A percentile compares a stretch with the other conserved stretches of the same genome.
phyloP scores from a whole-genome alignment of 108 stramenopile genomes.

The Mediolabrus comicus region DNA sequence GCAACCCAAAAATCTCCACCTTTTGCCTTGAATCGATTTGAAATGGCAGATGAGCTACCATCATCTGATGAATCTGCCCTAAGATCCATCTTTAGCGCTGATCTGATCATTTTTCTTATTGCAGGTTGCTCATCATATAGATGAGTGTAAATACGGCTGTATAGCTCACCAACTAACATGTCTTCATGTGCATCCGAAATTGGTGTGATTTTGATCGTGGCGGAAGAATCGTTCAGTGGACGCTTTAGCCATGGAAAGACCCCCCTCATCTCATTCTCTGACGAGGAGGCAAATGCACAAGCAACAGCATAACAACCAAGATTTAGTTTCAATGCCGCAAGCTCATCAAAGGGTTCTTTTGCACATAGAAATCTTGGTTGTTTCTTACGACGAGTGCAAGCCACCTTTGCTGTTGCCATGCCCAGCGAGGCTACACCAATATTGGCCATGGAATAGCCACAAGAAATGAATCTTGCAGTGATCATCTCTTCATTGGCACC shows the following conservation, averaged over 20 bases:
- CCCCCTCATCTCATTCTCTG: slow-evolving; percentile 10
- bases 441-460: slow-evolving; percentile 32
- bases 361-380: slow-evolving; percentile 18
- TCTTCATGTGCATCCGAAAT: slow-evolving; percentile 26
- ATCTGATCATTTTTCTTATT: slow-evolving; percentile 68
- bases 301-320: slow-evolving; percentile 59
- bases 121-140: slow-evolving; percentile 58
- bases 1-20: slow-evolving; percentile 62
- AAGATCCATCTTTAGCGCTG: slow-evolving; percentile 62
- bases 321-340: slow-evolving; percentile 65
- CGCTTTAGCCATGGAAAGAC: slow-evolving; percentile 20
- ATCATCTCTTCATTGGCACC: slow-evolving; percentile 19
- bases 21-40: slow-evolving; percentile 20
- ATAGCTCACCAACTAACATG: slow-evolving; percentile 47
- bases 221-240: neutral
- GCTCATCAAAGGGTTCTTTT: slow-evolving; percentile 79
- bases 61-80: neutral
- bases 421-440: slow-evolving; percentile 22
- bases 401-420: slow-evolving; percentile 22
- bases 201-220: slow-evolving; percentile 12
- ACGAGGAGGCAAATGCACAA: slow-evolving; percentile 20
- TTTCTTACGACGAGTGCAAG: neutral
- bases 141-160: slow-evolving; percentile 46
- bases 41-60: slow-evolving; percentile 19
- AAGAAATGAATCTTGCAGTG: slow-evolving; percentile 1